phyloP scores from a whole-genome alignment of 331 rosid species.

The Cydonia oblonga region DNA sequence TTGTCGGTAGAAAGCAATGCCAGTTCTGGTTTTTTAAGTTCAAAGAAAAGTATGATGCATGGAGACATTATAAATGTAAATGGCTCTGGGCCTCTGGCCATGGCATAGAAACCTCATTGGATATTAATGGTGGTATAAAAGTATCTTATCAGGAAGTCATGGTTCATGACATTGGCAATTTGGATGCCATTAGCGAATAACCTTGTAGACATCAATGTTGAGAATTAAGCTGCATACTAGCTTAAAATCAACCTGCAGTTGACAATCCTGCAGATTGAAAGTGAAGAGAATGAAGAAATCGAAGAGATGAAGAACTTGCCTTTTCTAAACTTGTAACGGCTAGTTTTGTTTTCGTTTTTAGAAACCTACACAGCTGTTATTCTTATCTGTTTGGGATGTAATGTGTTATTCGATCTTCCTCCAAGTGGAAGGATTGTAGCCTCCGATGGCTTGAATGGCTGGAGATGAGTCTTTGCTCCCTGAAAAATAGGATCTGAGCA shows the following conservation, averaged over 20 bases:
- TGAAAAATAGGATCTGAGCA: background rate
- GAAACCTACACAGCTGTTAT: background rate
- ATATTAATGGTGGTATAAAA: conserved; percentile 16
- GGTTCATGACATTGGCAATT: conserved; percentile 22
- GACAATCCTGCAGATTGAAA: too few relatives aligned
- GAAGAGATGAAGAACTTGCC: too few relatives aligned
- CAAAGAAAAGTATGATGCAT: conserved; percentile 16
- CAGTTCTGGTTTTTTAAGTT: conserved; percentile 21
- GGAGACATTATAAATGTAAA: conserved; percentile 17
- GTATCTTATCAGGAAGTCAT: conserved; percentile 21
- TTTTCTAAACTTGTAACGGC: too few relatives aligned
- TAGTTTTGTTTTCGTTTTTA: background rate
- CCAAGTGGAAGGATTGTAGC: too few relatives aligned
- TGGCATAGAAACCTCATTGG: conserved; percentile 9
- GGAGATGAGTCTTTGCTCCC: background rate
- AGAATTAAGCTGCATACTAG: too few relatives aligned
- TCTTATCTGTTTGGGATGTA: background rate
- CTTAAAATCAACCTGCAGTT: too few relatives aligned
- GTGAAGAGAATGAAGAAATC: too few relatives aligned
- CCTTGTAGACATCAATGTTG: conserved; percentile 11
- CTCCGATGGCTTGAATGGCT: background rate
- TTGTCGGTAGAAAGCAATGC: conserved; percentile 18
- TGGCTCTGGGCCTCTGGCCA: conserved; percentile 19
- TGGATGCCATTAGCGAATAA: conserved; percentile 18
- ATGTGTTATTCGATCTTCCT: too few relatives aligned